Percentiles rank a stretch among this genome's conserved stretches.
phyloP scores from a whole-genome alignment of 1,284 basidiomycete genomes.

The Tranzscheliella williamsii region DNA sequence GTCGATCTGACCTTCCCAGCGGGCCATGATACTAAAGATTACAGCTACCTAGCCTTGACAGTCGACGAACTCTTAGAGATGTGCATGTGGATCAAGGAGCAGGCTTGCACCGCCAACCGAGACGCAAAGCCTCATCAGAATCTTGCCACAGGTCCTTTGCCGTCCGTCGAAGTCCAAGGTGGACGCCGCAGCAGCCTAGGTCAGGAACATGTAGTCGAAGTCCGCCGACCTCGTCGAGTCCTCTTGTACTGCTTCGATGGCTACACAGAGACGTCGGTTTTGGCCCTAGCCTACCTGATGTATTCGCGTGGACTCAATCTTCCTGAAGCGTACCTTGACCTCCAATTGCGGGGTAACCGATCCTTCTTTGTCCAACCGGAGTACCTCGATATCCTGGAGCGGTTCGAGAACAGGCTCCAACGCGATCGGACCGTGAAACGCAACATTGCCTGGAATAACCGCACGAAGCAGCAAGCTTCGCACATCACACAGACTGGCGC shows the following conservation, averaged over 20 bases:
- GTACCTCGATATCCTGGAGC: conserved; percentile 76
- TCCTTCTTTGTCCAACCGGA: conserved; percentile 89
- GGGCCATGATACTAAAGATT: not conserved
- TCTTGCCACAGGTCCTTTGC: too few species aligned
- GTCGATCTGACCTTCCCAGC: conserved; percentile 55
- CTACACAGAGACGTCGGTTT: conserved; percentile 82
- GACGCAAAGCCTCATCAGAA: too few species aligned
- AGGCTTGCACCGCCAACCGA: conserved; percentile 30
- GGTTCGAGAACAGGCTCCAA: conserved; percentile 67
- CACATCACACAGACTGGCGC: conserved; percentile 25
- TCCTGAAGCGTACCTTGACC: conserved; percentile 81
- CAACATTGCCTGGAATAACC: conserved; percentile 2
- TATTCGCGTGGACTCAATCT: conserved; percentile 70
- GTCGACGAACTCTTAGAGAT: conserved; percentile 50
- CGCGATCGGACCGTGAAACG: conserved; percentile 7
- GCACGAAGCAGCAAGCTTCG: conserved; percentile 10
- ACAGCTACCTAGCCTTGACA: conserved; percentile 3
- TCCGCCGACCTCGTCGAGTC: conserved; percentile 27
- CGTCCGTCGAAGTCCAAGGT: too few species aligned
- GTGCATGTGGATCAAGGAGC: conserved; percentile 58
- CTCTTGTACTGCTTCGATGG: conserved; percentile 60
- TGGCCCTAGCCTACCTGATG: conserved; percentile 88
- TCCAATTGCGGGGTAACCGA: conserved; percentile 68
- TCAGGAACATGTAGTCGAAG: too few species aligned
- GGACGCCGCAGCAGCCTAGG: too few species aligned